phyloP scores from a whole-genome alignment of 768 basidiomycete genomes.

The Serendipita indica region DNA sequence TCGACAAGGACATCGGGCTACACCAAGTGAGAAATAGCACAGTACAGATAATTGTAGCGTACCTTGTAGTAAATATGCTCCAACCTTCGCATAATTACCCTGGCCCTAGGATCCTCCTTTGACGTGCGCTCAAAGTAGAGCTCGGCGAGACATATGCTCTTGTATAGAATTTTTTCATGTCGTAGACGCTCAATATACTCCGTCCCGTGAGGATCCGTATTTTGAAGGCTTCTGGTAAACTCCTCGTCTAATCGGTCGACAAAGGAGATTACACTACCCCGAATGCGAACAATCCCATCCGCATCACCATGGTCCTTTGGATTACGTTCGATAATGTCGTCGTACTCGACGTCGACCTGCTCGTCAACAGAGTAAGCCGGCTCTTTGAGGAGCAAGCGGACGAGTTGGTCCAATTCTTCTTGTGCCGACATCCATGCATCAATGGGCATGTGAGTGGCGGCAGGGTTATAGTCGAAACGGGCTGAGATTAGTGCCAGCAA shows the following conservation, averaged over 20 bases:
- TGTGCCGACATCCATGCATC: slow-evolving; percentile 85
- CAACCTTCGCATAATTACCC: slow-evolving; percentile 86
- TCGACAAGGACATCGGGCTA: slow-evolving; percentile 88
- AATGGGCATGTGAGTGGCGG: slow-evolving; percentile 75
- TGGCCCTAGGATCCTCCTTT: slow-evolving; percentile 62
- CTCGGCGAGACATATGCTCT: slow-evolving; percentile 85
- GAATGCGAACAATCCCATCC: slow-evolving; percentile 65
- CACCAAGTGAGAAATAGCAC: slow-evolving; percentile 13
- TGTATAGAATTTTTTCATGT: slow-evolving; percentile 89
- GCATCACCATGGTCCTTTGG: slow-evolving; percentile 39
- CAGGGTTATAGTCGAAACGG: slow-evolving; percentile 91
- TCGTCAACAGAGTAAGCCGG: slow-evolving; percentile 63
- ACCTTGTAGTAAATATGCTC: slow-evolving; percentile 99
- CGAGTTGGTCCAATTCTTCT: slow-evolving; percentile 74
- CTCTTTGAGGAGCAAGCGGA: slow-evolving; percentile 61
- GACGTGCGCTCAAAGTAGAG: slow-evolving; percentile 74
- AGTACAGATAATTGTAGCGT: slow-evolving; percentile 12
- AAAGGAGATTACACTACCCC: slow-evolving; percentile 92
- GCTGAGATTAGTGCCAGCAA: slow-evolving; percentile 86
- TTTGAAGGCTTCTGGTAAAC: slow-evolving; percentile 93
- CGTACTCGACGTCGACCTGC: slow-evolving; percentile 78
- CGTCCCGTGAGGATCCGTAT: slow-evolving; percentile 97
- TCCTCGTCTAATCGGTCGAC: slow-evolving; percentile 95
- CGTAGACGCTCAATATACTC: slow-evolving; percentile 95
- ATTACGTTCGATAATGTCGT: slow-evolving; percentile 70